phyloP scores from a whole-genome alignment of 2,329 filamentous ascomycete species.

The Cladosporium oxysporum region DNA sequence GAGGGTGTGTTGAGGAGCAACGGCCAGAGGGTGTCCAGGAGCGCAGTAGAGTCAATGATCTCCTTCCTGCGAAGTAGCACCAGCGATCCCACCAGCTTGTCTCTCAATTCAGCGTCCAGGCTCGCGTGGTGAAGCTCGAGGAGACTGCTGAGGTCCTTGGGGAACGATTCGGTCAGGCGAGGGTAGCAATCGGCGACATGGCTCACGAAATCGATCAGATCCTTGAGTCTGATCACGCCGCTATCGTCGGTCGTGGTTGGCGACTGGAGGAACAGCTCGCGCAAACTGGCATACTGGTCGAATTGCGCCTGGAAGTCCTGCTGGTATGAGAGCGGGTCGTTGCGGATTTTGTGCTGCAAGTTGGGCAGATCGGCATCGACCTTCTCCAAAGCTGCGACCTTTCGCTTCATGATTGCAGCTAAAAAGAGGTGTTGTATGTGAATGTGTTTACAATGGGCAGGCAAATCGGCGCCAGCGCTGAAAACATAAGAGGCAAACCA shows the following conservation, averaged over 20 bases:
- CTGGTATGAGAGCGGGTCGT: conserved; percentile 85
- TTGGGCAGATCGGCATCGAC: conserved; percentile 89
- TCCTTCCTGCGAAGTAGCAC: conserved; percentile 89
- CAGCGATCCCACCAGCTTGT: conserved; percentile 91
- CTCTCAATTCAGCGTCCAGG: conserved; percentile 80
- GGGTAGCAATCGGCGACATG: conserved; percentile 95
- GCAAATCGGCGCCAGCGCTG: conserved; percentile 10
- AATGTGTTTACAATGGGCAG: neutral
- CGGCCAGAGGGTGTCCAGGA: conserved; percentile 91
- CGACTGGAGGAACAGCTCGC: conserved; percentile 85
- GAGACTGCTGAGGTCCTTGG: conserved; percentile 78
- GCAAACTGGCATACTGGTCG: conserved; percentile 86
- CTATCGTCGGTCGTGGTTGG: conserved; percentile 76
- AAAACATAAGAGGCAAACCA: conserved; percentile 10
- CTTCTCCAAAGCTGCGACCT: conserved; percentile 90
- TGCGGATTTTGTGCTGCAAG: conserved; percentile 86
- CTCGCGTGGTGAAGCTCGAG: conserved; percentile 78
- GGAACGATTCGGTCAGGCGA: conserved; percentile 73
- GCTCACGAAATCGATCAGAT: conserved; percentile 89
- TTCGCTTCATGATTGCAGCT: conserved; percentile 65
- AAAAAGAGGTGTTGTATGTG: neutral
- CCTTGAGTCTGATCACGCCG: conserved; percentile 80
- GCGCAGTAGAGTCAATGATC: conserved; percentile 77
- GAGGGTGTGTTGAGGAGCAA: conserved; percentile 89
- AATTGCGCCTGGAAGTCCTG: conserved; percentile 88